Evolutionary conservation across 208 protist species (phyloP), one percentile per base, ranked within the genome.

Genomic region (Leishmania guyanensis): DNA sequence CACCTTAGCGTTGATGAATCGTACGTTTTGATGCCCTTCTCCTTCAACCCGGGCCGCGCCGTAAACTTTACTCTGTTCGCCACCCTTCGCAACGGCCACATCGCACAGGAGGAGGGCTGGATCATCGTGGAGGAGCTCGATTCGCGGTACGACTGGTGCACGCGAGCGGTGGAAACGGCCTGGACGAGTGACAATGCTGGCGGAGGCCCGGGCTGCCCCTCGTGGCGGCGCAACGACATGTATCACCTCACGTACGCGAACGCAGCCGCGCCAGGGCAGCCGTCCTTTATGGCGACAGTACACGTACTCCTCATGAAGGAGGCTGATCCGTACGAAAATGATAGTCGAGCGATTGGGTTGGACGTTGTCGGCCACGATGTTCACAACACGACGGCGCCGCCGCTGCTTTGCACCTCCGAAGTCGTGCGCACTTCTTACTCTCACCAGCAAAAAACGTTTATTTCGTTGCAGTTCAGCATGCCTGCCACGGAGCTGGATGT

Each of bases 1-100:
- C 68, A 69, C 29, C 84, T 91, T 53, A 77, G 88, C 51, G 79
- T 62, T 26, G 72, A 81, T n/a, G 82, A 68, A n/a, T 78, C 79
- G 2, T 98, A 96, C 79, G 81, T 92, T 26, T 85, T 98, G 46
- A 95, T 98, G 89, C 93, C 95, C 2, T 96, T 89, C 79, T 93
- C 91, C 33, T 96, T 97, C 80, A 88, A 91, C 33, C 93, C 93
- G 14, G 86, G 88, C 26, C 88, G 90, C n/a, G 54, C 78, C 1
- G 72, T 94, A 69, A 33, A 72, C 22, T 98, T 92, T 69, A 87
- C 85, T 10, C 65, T 98, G 20, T 80, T 78, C 10, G 91, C 88
- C 26, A 91, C 89, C 17, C 39, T 95, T 5, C 79, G 89, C 43
- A 80, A 88, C 58, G 88, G 90, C 29, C 22, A 79, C 62, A 77